A percentile compares a stretch with the other conserved stretches of the same genome.
Evolutionary conservation across 495 filamentous ascomycete species (phyloP).

Genomic region (Penicillium diatomitis): DNA sequence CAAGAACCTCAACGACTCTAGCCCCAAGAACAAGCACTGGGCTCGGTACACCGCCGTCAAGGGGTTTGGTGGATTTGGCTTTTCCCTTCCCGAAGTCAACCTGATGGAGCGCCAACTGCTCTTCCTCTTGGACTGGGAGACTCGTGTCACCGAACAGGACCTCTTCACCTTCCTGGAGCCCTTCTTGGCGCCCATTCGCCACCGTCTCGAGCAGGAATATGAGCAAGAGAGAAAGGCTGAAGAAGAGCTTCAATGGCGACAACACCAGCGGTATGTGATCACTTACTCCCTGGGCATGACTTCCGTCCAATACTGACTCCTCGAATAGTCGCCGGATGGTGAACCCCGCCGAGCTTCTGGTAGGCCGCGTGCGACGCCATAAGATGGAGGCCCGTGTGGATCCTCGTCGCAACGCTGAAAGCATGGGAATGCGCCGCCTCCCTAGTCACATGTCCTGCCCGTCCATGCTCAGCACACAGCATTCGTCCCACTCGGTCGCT

Average conservation of each 20-base stretch:
- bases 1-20: constrained; percentile 81
- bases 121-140: constrained; percentile 87
- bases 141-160: constrained; percentile 73
- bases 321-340: constrained; percentile 28
- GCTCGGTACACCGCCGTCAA: constrained; percentile 76
- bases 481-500: constrained; percentile 19
- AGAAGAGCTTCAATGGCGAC: constrained; percentile 25
- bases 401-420: constrained; percentile 9
- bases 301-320: background rate
- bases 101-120: constrained; percentile 98
- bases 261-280: constrained; percentile 35
- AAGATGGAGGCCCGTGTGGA: constrained; percentile 28
- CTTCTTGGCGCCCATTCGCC: constrained; percentile 78
- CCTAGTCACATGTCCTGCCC: constrained; percentile 30
- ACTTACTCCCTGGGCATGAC: background rate
- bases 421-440: constrained; percentile 14
- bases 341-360: constrained; percentile 32
- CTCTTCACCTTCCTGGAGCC: constrained; percentile 79
- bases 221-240: constrained; percentile 20
- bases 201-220: constrained; percentile 24
- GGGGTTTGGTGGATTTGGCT: constrained; percentile 74
- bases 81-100: constrained; percentile 91
- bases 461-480: constrained; percentile 21
- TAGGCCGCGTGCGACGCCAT: constrained; percentile 34
- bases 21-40: constrained; percentile 99